Base-by-base conservation (phyloP, 2,329 filamentous ascomycete genomes). In the Cytospora mali region DNA sequence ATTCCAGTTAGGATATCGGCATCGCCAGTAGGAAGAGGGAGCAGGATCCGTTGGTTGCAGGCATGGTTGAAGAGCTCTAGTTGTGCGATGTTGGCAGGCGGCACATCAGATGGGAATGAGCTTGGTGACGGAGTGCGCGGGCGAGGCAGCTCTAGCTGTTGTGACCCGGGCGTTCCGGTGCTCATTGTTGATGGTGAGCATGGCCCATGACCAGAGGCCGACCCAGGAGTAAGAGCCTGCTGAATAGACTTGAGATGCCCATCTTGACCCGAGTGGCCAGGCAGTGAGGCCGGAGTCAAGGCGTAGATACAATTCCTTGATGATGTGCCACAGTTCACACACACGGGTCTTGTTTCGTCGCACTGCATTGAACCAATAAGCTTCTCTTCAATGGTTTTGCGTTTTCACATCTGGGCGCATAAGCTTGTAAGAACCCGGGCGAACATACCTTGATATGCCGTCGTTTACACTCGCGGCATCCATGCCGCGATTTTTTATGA, bases 381-480 rank as follows among this genome's bases (percentile, higher is more conserved):
- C 58, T 18, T 13, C 52, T 48, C 25, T 35, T 18, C 27, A 9
- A 64, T 18, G n/a, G 29, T 5, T 11, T 62, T 16, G 21, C 50
- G 28, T 9, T 3, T 5, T 23, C 28, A 13, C 16, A 53, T 29
- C n/a, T 48, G n/a, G 42, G 27, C 7, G 35, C 53, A 25, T 51
- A 54, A 18, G 13, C 3, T 14, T 27, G 14, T 18, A n/a, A 42
- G 6, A 14, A 1, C 16, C 6, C 6, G 16, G 21, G 14, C 18
- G 7, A 39, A 42, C 62, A 16, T 46, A 61, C 62, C 65, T 73
- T 74, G 64, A 74, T 71, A 59, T 74, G 72, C 9, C 71, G 68
- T 31, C 71, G 66, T 62, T 74, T 74, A 63, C 72, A 74, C 50
- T 74, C 72, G 11, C 70, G 64, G 65, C 72, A 74, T 1, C 72